Evolutionary conservation across 768 basidiomycete genomes (phyloP).

Genomic region (Kwoniella bestiolae): DNA sequence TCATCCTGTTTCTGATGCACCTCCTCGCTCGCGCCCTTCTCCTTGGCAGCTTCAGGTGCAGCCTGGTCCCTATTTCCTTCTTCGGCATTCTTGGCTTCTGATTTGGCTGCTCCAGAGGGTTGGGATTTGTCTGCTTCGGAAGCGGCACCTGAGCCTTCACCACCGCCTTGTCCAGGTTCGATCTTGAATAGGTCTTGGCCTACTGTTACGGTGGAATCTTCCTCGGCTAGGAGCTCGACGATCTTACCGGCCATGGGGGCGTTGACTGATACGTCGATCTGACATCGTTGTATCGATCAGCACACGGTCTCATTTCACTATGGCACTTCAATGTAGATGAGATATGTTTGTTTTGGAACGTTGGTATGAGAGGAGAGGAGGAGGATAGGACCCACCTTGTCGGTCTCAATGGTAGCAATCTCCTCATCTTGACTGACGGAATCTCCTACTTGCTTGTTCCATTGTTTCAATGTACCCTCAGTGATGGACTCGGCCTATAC

Average conservation of each 20-base stretch:
- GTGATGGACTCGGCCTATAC: constrained; percentile 82
- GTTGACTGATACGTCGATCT: constrained; percentile 98
- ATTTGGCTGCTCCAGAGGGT: constrained; percentile 44
- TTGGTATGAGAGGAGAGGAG: too few relatives aligned
- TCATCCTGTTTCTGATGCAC: constrained; percentile 47
- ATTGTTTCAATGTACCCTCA: constrained; percentile 93
- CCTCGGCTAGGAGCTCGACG: constrained; percentile 78
- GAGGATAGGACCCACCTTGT: constrained; percentile 71
- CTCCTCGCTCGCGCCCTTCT: constrained; percentile 48
- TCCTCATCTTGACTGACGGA: constrained; percentile 90
- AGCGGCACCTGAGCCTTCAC: constrained; percentile 24
- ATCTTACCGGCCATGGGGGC: constrained; percentile 87
- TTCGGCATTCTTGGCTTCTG: constrained; percentile 48
- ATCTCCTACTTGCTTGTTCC: constrained; percentile 92
- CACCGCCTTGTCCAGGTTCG: constrained; percentile 75
- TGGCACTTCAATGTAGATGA: too few relatives aligned
- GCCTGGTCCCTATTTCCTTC: constrained; percentile 50
- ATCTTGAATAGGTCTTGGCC: constrained; percentile 93
- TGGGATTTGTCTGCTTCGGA: constrained; percentile 23
- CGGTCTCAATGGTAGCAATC: constrained; percentile 96
- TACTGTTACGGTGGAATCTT: constrained; percentile 92
- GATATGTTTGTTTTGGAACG: too few relatives aligned
- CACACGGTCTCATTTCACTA: too few relatives aligned
- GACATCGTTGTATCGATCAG: too few relatives aligned
- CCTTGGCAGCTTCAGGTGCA: constrained; percentile 49